Conservation (phyloP, 73 alveolate species). For the Paramecium sexaurelia region DNA sequence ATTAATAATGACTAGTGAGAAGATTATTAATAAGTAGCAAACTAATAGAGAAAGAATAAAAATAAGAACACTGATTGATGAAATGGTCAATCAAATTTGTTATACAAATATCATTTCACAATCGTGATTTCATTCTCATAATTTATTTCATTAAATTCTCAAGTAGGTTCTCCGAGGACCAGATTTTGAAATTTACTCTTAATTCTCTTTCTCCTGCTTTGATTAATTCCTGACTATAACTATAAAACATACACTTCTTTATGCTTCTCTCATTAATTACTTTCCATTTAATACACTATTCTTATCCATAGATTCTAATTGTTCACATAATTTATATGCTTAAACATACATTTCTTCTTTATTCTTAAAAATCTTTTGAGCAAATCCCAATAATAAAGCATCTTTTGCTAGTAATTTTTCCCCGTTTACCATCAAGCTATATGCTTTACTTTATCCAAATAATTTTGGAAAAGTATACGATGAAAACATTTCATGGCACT, state of each 20-base stretch:
- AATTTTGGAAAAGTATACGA: neutral
- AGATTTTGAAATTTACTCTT: neutral
- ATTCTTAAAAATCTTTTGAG: neutral
- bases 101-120: neutral
- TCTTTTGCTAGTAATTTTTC: conserved; percentile 2
- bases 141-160: neutral
- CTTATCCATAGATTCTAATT: neutral
- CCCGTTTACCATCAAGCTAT: neutral
- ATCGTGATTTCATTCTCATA: neutral
- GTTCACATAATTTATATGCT: neutral
- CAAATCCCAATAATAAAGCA: conserved; percentile 23
- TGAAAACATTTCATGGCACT: conserved; percentile 43
- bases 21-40: neutral
- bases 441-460: neutral
- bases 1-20: too few species aligned
- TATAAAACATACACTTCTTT: neutral
- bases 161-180: neutral
- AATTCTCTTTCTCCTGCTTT: conserved; percentile 18
- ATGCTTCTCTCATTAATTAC: neutral
- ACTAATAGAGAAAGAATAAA: neutral
- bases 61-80: neutral
- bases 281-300: neutral
- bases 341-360: neutral
- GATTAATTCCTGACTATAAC: neutral
- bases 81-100: neutral